phyloP scores from a whole-genome alignment of 805 yeast genomes.

The Ascoidea asiatica region DNA sequence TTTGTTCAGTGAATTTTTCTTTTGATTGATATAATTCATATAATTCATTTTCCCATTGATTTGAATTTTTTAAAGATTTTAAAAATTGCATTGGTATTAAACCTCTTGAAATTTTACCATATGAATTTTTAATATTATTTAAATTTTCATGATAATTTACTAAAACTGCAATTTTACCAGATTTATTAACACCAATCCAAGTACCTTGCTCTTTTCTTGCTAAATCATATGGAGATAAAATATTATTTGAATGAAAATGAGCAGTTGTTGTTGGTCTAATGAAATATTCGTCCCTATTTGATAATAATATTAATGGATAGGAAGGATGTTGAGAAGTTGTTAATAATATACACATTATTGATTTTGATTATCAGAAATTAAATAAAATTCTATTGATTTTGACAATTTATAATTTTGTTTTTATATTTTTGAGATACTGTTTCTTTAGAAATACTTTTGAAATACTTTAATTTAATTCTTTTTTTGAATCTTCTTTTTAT shows the following conservation, averaged over 20 bases:
- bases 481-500: no score
- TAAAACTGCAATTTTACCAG: conserved; percentile 54
- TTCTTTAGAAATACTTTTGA: no score
- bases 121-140: conserved; percentile 13
- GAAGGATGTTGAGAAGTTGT: conserved; percentile 57
- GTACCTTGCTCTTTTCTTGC: conserved; percentile 72
- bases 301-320: conserved; percentile 61
- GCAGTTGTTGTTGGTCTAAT: conserved; percentile 60
- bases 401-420: no score
- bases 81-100: conserved; percentile 33
- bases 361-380: no score
- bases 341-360: conserved; percentile 74
- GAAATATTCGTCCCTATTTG: conserved; percentile 82
- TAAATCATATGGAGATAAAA: conserved; percentile 63
- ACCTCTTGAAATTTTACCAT: conserved; percentile 36
- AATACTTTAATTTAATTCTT: no score
- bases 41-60: conserved; percentile 31
- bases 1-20: conserved; percentile 15
- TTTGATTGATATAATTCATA: conserved; percentile 12
- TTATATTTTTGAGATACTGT: no score
- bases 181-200: conserved; percentile 68
- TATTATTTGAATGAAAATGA: conserved; percentile 20
- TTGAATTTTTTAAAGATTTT: conserved; percentile 19
- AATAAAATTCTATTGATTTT: no score
- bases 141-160: conserved; percentile 60